phyloP scores from a whole-genome alignment of 805 yeast species.

The Candida michaelii region DNA sequence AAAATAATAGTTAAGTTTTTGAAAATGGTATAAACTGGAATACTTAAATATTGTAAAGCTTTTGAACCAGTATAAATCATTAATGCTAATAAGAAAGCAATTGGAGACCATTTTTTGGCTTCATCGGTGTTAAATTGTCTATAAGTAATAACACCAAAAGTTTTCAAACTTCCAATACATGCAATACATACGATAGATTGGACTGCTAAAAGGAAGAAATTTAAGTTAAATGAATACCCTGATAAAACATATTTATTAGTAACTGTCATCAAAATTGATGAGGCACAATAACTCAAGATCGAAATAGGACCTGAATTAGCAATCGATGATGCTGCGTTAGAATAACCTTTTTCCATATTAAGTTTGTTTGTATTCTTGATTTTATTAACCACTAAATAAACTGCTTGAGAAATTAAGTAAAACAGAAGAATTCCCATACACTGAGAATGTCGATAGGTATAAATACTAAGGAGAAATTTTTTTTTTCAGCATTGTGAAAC shows the following conservation, averaged over 20 bases:
- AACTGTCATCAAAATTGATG: conserved; percentile 96
- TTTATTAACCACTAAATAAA: conserved; percentile 31
- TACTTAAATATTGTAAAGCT: conserved; percentile 86
- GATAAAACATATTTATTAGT: conserved; percentile 93
- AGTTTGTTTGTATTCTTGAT: conserved; percentile 4
- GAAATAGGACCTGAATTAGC: conserved; percentile 66
- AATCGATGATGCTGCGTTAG: conserved; percentile 27
- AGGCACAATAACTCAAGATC: conserved; percentile 80
- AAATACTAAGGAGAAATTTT: conserved; percentile 7
- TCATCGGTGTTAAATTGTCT: conserved; percentile 83
- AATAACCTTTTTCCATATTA: conserved; percentile 33
- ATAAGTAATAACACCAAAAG: conserved; percentile 75
- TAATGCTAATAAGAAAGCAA: conserved; percentile 80
- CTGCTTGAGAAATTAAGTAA: conserved; percentile 35
- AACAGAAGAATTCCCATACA: conserved; percentile 43
- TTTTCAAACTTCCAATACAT: conserved; percentile 71
- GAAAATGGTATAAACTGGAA: conserved; percentile 97
- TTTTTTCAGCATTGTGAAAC: not conserved
- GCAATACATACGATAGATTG: conserved; percentile 83
- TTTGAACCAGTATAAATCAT: conserved; percentile 97
- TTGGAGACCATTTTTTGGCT: conserved; percentile 95
- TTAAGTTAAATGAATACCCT: conserved; percentile 69
- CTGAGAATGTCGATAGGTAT: conserved; percentile 9
- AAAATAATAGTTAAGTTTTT: conserved; percentile 94
- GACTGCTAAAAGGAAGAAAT: conserved; percentile 84